Evolutionary conservation across 1,284 basidiomycete genomes (phyloP), one percentile per base, ranked within the genome.

Genomic region (Prillingera fragicola): DNA sequence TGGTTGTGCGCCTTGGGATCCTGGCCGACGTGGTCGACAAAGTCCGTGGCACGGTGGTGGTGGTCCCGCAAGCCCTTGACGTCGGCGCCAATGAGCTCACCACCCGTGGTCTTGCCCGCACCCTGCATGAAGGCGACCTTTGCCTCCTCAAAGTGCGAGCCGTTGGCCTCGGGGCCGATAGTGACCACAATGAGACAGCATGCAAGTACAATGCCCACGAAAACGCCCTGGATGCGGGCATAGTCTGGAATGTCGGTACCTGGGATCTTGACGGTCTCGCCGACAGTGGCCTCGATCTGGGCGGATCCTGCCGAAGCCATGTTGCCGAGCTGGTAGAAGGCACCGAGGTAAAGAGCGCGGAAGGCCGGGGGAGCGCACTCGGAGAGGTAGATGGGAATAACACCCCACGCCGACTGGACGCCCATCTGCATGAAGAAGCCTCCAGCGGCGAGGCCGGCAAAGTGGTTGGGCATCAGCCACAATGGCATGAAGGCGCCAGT

Each of bases 341-440:
- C 80, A 54, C 92, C 92, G 17, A 85, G 84, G 77, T 94, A 96
- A 0, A 87, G 86, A 8, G 90, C 88, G 42, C 92, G 79, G 79
- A 95, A 97, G 0, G 88, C 89, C 0, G 90, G 67, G 15, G 67
- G 65, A 13, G 87, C 84, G 71, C 92, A 82, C 70, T 97, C 94
- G 3, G 83, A 79, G n/a, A 95, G 76, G 65, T 85, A 67, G 28
- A 64, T 57, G 19, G 71, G 71, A 12, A 72, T 63, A 18, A 70
- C 51, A 54, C 68, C 72, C 71, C 75, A 77, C 2, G 76, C 74
- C 24, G 84, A 84, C 65, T 90, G 87, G 5, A 89, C 84, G 40
- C 85, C 87, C 52, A 86, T 81, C 62, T 91, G 87, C 26, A 91
- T 70, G 60, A 80, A 92, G 74, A 68, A 65, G 22, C 60, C 67